Conservation (phyloP, 2,329 filamentous ascomycete species). For the Diaporthe ampelina region DNA sequence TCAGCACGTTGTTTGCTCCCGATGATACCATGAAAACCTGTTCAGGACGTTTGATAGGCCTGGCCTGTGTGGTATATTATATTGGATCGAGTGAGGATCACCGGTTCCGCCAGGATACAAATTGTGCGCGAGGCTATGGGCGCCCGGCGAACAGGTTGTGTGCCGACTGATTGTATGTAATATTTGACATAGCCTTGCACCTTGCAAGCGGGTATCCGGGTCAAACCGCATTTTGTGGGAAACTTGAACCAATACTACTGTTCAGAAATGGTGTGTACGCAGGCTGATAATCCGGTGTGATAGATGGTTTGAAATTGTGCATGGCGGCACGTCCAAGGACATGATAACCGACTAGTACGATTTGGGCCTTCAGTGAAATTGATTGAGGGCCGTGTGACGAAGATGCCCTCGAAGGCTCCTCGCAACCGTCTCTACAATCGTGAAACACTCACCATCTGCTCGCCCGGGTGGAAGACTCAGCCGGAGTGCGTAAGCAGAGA, state of each 20-base stretch:
- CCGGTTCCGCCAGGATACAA: not conserved
- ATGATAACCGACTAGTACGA: not conserved
- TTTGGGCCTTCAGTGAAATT: not conserved
- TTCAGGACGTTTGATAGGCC: not conserved
- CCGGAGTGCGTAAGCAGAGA: not conserved
- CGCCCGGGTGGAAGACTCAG: not conserved
- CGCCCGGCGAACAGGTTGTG: not conserved
- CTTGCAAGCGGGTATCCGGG: not conserved
- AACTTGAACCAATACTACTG: not conserved
- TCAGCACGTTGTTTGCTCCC: constrained; percentile 33
- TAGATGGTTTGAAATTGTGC: not conserved
- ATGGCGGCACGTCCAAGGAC: not conserved
- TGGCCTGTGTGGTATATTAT: constrained; percentile 13
- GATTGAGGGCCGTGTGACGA: too few relatives aligned
- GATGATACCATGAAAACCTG: constrained; percentile 24
- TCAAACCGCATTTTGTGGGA: not conserved
- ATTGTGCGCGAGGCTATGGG: not conserved
- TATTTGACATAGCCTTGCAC: too few relatives aligned
- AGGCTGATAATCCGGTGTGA: too few relatives aligned
- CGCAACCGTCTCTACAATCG: not conserved
- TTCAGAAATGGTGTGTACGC: not conserved
- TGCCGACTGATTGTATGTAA: not conserved
- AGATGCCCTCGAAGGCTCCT: not conserved
- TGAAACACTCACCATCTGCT: not conserved
- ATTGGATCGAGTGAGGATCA: not conserved